Base-by-base conservation (phyloP, 306 rosid genomes). In the Vigna reflexopilosa region DNA sequence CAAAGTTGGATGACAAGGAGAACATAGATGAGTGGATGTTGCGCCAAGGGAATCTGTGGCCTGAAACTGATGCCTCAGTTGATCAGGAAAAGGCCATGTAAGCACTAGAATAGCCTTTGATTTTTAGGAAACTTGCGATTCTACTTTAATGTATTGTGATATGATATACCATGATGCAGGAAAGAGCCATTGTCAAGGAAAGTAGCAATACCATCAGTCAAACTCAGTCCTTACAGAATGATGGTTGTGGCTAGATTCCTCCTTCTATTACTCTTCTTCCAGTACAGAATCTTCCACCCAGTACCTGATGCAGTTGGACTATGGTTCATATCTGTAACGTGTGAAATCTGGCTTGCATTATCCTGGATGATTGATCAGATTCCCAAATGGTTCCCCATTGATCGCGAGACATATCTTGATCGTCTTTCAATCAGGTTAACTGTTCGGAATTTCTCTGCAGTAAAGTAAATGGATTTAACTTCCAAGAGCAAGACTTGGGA, bases 331-430 rank as follows among this genome's bases (percentile, higher is more conserved):
- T 93, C 99, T 19, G 93, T 95, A 30, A 75, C 84, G 22, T 91
- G 99, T 80, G 99, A 95, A 81, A 85, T 95, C 59, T 95, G 99
- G 99, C 92, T 95, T 73, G 91, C 96, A 45, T 28, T 91, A 44
- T 95, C 99, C 65, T 95, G 99, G 99, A 80, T 95, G 19, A 85
- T 93, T 77, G 99, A 95, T 88, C 99, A 95, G 86, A 69, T 95
- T 75, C 98, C 99, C 8, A 95, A 91, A 88, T 95, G 99, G 99
- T 93, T 85, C 73, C 99, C 99, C 57, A 95, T 93, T 44, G 95
- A 91, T 71, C 97, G 99, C 0, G 96, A 95, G 85, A 93, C 99
- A 48, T 95, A 95, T 75, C 94, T 95, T 14, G 99, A 93, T 59
- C 93, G 99, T 28, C 99, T 95, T 77, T 93, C 98, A 15, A 50